Evolutionary conservation across 2,329 filamentous ascomycete genomes (phyloP).

Genomic region (Fusarium sp.): DNA sequence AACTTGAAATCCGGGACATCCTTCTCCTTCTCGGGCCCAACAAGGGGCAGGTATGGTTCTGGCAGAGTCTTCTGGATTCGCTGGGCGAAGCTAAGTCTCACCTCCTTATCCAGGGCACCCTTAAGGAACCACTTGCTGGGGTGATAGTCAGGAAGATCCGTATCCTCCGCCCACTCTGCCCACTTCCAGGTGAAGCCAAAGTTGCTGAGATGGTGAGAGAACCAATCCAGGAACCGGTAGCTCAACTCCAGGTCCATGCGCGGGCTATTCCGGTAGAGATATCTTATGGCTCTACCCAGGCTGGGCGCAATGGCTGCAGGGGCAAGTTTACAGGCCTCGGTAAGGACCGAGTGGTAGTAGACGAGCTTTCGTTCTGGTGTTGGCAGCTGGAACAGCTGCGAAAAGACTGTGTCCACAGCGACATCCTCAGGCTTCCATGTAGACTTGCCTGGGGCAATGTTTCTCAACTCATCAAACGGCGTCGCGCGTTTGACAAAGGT

Average conservation of each 20-base stretch:
- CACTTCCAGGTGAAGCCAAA: slow-evolving; percentile 99
- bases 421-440: slow-evolving; percentile 99
- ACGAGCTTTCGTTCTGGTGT: slow-evolving; percentile 90
- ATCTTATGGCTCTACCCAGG: slow-evolving; percentile 90
- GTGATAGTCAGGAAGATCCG: slow-evolving; percentile 76
- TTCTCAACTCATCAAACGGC: slow-evolving; percentile 85
- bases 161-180: slow-evolving; percentile 94
- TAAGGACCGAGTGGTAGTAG: slow-evolving; percentile 95
- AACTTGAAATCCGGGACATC: slow-evolving; percentile 98
- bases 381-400: slow-evolving; percentile 89
- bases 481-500: slow-evolving; percentile 95
- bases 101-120: slow-evolving; percentile 93
- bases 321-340: slow-evolving; percentile 93
- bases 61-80: slow-evolving; percentile 94
- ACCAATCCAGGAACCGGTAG: slow-evolving; percentile 95
- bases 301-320: slow-evolving; percentile 96
- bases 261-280: slow-evolving; percentile 82
- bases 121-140: slow-evolving; percentile 93
- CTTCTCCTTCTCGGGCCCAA: slow-evolving; percentile 87
- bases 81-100: slow-evolving; percentile 93
- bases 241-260: slow-evolving; percentile 85
- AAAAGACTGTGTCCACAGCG: slow-evolving; percentile 96
- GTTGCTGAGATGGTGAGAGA: slow-evolving; percentile 96
- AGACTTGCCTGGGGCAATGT: slow-evolving; percentile 68
- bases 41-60: slow-evolving; percentile 79